Evolutionary conservation across 2,329 filamentous ascomycete species (phyloP).

Genomic region (Dactylellina drechsleri): DNA sequence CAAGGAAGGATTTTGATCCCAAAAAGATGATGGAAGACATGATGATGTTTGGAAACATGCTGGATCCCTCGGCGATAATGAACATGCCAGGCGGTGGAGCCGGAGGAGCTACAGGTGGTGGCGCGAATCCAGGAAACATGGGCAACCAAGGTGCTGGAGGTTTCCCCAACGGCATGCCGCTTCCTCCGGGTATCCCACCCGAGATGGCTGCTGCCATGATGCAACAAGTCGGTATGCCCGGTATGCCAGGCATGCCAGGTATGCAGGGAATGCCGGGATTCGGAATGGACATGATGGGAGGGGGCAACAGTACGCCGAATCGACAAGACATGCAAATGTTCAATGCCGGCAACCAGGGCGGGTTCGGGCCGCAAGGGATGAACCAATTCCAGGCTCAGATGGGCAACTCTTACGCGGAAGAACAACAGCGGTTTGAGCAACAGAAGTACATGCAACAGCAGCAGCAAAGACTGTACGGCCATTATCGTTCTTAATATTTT

Average conservation of each 20-base stretch:
- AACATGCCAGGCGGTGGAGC: slow-evolving; percentile 37
- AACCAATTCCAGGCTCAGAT: slow-evolving; percentile 36
- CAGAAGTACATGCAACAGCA: slow-evolving; percentile 55
- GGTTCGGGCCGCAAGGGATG: slow-evolving; percentile 48
- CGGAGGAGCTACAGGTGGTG: slow-evolving; percentile 7
- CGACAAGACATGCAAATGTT: slow-evolving; percentile 54
- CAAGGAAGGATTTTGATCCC: slow-evolving; percentile 79
- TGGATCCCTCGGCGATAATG: slow-evolving; percentile 45
- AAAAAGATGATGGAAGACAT: slow-evolving; percentile 72
- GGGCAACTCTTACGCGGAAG: slow-evolving; percentile 40
- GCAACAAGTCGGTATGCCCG: slow-evolving; percentile 54
- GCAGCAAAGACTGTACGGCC: slow-evolving; percentile 53
- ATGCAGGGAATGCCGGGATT: slow-evolving; percentile 51
- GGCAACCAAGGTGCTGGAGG: slow-evolving; percentile 28
- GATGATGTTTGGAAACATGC: slow-evolving; percentile 59
- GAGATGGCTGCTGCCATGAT: slow-evolving; percentile 55
- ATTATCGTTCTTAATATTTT: slow-evolving; percentile 54
- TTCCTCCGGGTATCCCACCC: slow-evolving; percentile 53
- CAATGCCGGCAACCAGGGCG: slow-evolving; percentile 39
- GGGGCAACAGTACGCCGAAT: slow-evolving; percentile 46
- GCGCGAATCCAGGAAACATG: slow-evolving; percentile 26
- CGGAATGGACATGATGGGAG: slow-evolving; percentile 54
- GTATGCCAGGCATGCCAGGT: slow-evolving; percentile 55
- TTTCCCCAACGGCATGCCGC: slow-evolving; percentile 46
- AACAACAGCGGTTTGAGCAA: slow-evolving; percentile 52